Percentiles rank a stretch among this genome's conserved stretches.
These are phyloP conservation scores for Emergomyces pasteurianus DNA, from an alignment of 2,329 filamentous ascomycete species.

Conservation along the genomic window DNA sequence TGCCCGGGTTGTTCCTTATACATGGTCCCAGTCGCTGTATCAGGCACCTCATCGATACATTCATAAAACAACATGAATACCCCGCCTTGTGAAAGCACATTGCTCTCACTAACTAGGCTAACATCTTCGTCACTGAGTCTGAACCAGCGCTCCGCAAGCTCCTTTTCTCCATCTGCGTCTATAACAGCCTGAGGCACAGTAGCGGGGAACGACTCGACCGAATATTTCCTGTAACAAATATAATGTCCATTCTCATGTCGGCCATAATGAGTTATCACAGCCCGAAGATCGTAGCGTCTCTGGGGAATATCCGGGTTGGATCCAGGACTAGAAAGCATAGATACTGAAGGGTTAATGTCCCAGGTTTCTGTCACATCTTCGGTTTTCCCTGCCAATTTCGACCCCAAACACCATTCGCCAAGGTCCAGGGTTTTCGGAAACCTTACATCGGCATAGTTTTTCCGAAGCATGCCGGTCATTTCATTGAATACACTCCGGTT, in stretches of 20 bases:
- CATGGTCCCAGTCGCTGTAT: constrained; percentile 10
- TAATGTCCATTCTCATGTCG: constrained; percentile 94
- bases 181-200: constrained; percentile 21
- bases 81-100: constrained; percentile 62
- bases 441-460: constrained; percentile 67
- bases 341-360: constrained; percentile 54
- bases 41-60: constrained; percentile 39
- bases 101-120: constrained; percentile 56
- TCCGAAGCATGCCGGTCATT: constrained; percentile 62
- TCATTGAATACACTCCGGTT: constrained; percentile 90
- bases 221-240: constrained; percentile 72
- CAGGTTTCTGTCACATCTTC: constrained; percentile 50
- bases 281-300: constrained; percentile 60
- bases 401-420: constrained; percentile 73
- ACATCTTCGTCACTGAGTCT: constrained; percentile 83
- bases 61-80: constrained; percentile 99
- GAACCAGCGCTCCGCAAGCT: constrained; percentile 60
- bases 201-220: constrained; percentile 26
- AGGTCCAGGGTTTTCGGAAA: constrained; percentile 68
- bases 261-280: constrained; percentile 80
- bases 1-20: constrained; percentile 13
- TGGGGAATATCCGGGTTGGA: constrained; percentile 38
- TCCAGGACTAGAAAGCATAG: constrained; percentile 58
- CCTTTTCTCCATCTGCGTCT: constrained; percentile 22
- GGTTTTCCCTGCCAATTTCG: constrained; percentile 20